phyloP scores from a whole-genome alignment of 176 grass and related monocot species.

The Lolium rigidum region DNA sequence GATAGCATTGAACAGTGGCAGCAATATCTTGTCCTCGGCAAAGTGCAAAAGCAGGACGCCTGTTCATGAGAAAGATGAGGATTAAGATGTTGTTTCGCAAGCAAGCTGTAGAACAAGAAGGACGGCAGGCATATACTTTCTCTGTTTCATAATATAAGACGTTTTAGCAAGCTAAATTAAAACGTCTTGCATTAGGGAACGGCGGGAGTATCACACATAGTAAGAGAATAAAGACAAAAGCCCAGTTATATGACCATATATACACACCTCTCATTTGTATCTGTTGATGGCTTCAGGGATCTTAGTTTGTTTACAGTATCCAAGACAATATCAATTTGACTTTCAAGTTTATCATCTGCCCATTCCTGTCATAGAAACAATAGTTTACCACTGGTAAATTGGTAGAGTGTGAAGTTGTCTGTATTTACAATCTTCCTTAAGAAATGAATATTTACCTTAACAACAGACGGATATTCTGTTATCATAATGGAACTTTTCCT shows the following conservation, averaged over 20 bases:
- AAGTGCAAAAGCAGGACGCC: slow-evolving; percentile 68
- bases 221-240: not conserved
- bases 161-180: no score
- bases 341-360: slow-evolving; percentile 78
- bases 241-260: not conserved
- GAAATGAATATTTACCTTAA: slow-evolving; percentile 49
- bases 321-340: slow-evolving; percentile 67
- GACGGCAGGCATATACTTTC: not conserved
- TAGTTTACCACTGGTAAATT: slow-evolving; percentile 37
- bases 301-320: slow-evolving; percentile 72
- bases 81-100: slow-evolving; percentile 14
- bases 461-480: slow-evolving; percentile 80
- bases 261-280: slow-evolving; percentile 70
- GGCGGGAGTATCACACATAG: not conserved
- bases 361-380: slow-evolving; percentile 59
- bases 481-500: slow-evolving; percentile 85
- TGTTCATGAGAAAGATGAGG: slow-evolving; percentile 19
- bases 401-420: slow-evolving; percentile 6
- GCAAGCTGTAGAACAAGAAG: slow-evolving; percentile 3
- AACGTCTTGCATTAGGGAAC: no score
- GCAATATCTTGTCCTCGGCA: slow-evolving; percentile 52
- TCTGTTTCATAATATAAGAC: no score
- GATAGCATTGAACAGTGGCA: slow-evolving; percentile 60
- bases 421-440: not conserved
- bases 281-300: slow-evolving; percentile 67